Conservation (phyloP, 805 yeast species). For the Kazachstania martiniae region DNA sequence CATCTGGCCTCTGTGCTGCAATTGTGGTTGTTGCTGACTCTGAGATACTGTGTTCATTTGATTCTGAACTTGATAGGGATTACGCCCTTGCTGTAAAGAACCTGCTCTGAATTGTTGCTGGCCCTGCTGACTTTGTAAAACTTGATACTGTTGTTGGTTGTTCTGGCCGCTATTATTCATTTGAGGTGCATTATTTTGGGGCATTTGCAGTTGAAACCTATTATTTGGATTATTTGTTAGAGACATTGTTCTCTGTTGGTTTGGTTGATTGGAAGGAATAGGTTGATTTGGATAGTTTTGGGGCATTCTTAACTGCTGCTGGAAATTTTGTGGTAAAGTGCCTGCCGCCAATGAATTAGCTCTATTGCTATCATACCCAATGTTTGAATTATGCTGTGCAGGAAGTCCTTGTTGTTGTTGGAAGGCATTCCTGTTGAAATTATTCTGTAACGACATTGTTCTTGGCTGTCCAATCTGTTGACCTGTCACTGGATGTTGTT, state of each 20-base stretch:
- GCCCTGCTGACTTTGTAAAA: no score
- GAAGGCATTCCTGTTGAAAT: neutral
- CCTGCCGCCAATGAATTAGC: constrained; percentile 6
- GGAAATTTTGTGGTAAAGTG: neutral
- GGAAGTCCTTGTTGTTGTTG: neutral
- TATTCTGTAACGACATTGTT: constrained; percentile 1
- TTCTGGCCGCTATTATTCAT: neutral
- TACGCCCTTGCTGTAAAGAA: no score
- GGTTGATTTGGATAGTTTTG: neutral
- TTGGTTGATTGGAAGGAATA: constrained; percentile 1
- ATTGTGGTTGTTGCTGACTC: constrained; percentile 3
- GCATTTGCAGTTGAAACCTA: no score
- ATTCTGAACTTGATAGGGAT: no score
- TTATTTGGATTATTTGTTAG: constrained; percentile 2
- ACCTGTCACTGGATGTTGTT: constrained; percentile 5
- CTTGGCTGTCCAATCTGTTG: constrained; percentile 13
- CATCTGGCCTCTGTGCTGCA: neutral
- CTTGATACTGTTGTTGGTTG: no score
- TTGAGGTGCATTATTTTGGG: neutral
- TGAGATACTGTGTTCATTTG: constrained; percentile 1
- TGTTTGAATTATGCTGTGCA: neutral
- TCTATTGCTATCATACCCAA: constrained; percentile 4
- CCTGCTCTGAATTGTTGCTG: no score
- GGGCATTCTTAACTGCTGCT: neutral
- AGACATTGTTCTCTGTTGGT: constrained; percentile 6